Evolutionary conservation across 352 stramenopile species (phyloP).

Genomic region (Phytophthora cactorum): DNA sequence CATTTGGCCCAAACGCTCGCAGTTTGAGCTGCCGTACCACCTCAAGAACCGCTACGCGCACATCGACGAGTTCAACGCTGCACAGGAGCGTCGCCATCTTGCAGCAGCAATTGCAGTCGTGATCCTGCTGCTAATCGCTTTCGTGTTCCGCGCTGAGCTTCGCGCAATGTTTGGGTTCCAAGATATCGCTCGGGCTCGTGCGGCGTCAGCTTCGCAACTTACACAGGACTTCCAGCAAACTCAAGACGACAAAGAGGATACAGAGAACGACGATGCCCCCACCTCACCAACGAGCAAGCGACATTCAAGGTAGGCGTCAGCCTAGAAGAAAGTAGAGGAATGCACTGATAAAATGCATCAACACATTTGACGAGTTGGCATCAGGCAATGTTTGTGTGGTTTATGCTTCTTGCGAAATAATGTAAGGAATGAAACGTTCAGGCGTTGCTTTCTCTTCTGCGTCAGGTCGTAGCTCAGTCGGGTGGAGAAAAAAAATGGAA

Average conservation of each 20-base stretch:
- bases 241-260: constrained; percentile 11
- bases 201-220: constrained; percentile 71
- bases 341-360: constrained; percentile 12
- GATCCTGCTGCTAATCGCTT: constrained; percentile 48
- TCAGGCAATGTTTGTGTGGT: constrained; percentile 21
- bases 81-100: constrained; percentile 52
- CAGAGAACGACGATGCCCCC: background rate
- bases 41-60: constrained; percentile 88
- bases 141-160: constrained; percentile 67
- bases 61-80: constrained; percentile 78
- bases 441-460: background rate
- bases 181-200: constrained; percentile 65
- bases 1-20: constrained; percentile 91
- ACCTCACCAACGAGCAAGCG: constrained; percentile 13
- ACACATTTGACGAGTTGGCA: background rate
- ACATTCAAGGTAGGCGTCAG: constrained; percentile 9
- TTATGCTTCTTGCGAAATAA: constrained; percentile 33
- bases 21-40: constrained; percentile 92
- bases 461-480: background rate
- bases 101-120: constrained; percentile 36
- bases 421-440: constrained; percentile 15
- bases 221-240: constrained; percentile 53
- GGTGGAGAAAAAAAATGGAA: too few relatives aligned
- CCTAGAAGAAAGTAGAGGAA: constrained; percentile 23
- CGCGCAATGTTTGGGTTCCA: constrained; percentile 70